A percentile compares a stretch with the other conserved stretches of the same genome.
These are phyloP conservation scores for Grosmannia serpens DNA, from an alignment of 2,329 filamentous ascomycete species.

Conservation along the genomic window DNA sequence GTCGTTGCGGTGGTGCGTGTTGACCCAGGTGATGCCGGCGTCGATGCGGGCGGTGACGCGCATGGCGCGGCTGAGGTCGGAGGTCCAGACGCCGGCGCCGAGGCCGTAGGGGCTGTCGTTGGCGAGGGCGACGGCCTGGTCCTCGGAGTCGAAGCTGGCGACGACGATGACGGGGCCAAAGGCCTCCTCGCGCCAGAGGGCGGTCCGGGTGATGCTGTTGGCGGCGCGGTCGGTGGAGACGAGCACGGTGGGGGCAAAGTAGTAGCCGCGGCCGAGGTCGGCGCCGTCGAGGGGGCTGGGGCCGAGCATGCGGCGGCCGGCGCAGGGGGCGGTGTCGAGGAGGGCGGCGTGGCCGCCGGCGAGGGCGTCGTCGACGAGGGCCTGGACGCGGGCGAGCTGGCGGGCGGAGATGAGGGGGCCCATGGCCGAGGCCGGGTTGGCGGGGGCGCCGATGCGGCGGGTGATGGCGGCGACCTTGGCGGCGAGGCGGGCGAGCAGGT, in stretches of 20 bases:
- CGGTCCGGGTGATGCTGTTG: constrained; percentile 47
- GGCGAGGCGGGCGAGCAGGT: constrained; percentile 53
- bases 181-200: constrained; percentile 69
- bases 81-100: constrained; percentile 67
- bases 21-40: constrained; percentile 49
- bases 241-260: constrained; percentile 71
- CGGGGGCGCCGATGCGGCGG: constrained; percentile 43
- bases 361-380: constrained; percentile 53
- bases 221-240: constrained; percentile 27
- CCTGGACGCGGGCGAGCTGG: constrained; percentile 56
- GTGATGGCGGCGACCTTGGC: constrained; percentile 47
- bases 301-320: constrained; percentile 34
- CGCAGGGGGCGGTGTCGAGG: constrained; percentile 21
- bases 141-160: constrained; percentile 62
- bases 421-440: constrained; percentile 47
- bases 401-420: constrained; percentile 50
- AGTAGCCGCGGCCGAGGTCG: constrained; percentile 51
- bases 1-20: constrained; percentile 60
- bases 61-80: constrained; percentile 60
- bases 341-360: constrained; percentile 28
- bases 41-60: constrained; percentile 59
- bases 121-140: constrained; percentile 56
- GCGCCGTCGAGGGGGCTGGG: constrained; percentile 36
- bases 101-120: constrained; percentile 69
- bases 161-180: constrained; percentile 73